These are phyloP conservation scores for Pseudofabraea citricarpa DNA, from an alignment of 2,329 filamentous ascomycete species.

Conservation along the genomic window DNA sequence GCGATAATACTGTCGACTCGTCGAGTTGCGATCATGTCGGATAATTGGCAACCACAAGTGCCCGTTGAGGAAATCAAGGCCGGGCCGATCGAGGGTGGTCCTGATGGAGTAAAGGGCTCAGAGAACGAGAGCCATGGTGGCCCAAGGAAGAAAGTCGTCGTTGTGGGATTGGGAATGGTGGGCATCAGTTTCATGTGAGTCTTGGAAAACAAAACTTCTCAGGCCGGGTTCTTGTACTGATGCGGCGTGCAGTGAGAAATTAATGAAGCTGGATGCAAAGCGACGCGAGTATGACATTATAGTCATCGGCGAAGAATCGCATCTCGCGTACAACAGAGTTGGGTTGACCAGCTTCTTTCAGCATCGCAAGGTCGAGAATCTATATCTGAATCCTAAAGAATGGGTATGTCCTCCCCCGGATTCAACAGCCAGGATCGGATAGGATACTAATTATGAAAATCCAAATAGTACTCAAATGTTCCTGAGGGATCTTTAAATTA, in stretches of 20 bases:
- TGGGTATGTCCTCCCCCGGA: constrained; percentile 52
- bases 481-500: constrained; percentile 65
- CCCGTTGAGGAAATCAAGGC: constrained; percentile 16
- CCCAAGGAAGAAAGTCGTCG: constrained; percentile 64
- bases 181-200: constrained; percentile 82
- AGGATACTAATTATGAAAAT: neutral
- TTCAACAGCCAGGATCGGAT: neutral
- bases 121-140: constrained; percentile 16
- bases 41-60: constrained; percentile 22
- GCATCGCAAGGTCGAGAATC: constrained; percentile 75
- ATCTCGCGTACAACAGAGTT: constrained; percentile 88
- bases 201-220: too few species aligned
- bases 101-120: constrained; percentile 19
- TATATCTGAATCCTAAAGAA: constrained; percentile 82
- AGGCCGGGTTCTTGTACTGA: too few species aligned
- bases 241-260: constrained; percentile 72
- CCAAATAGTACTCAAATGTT: constrained; percentile 21
- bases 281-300: constrained; percentile 72
- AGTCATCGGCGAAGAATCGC: constrained; percentile 82
- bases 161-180: constrained; percentile 90
- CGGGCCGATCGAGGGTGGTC: constrained; percentile 14
- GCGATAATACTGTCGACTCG: too few species aligned
- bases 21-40: constrained; percentile 19
- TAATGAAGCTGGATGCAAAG: constrained; percentile 78
- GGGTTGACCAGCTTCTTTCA: constrained; percentile 86